These are phyloP conservation scores for Geum urbanum DNA, from an alignment of 306 rosid genomes.

Conservation along the genomic window DNA sequence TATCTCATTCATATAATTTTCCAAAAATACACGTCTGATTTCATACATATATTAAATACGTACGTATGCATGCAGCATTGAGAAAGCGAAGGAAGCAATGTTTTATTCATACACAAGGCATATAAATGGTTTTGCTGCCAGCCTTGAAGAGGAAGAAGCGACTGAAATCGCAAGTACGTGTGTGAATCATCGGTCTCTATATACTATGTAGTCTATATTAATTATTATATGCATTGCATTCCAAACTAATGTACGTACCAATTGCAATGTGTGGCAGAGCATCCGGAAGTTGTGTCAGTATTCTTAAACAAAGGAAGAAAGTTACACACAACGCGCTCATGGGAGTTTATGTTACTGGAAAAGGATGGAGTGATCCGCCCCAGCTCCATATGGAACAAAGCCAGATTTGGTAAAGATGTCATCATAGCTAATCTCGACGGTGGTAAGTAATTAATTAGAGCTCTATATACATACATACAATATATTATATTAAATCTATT, in stretches of 20 bases:
- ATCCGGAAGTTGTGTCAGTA: constrained; percentile 43
- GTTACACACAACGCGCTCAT: constrained; percentile 54
- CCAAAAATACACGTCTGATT: not conserved
- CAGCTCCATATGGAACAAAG: constrained; percentile 41
- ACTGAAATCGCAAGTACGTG: constrained; percentile 39
- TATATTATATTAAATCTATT: too few relatives aligned
- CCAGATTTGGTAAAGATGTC: constrained; percentile 56
- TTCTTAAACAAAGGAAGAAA: constrained; percentile 33
- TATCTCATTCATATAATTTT: not conserved
- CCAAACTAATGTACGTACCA: too few relatives aligned
- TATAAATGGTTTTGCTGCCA: constrained; percentile 65
- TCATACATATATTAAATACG: not conserved
- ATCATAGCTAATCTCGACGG: constrained; percentile 65
- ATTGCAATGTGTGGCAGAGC: constrained; percentile 22
- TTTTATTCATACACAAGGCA: constrained; percentile 53
- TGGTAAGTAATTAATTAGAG: constrained; percentile 28
- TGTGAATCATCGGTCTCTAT: too few relatives aligned
- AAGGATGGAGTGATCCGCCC: constrained; percentile 24
- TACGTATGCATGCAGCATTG: constrained; percentile 26
- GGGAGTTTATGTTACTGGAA: constrained; percentile 63
- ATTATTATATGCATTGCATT: too few relatives aligned
- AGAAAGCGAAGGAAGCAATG: constrained; percentile 52
- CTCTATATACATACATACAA: too few relatives aligned
- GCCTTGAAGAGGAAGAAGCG: constrained; percentile 47
- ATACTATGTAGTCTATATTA: too few relatives aligned